Evolutionary conservation across 139 green algal species (phyloP).

Genomic region (Chlorella vulgaris): DNA sequence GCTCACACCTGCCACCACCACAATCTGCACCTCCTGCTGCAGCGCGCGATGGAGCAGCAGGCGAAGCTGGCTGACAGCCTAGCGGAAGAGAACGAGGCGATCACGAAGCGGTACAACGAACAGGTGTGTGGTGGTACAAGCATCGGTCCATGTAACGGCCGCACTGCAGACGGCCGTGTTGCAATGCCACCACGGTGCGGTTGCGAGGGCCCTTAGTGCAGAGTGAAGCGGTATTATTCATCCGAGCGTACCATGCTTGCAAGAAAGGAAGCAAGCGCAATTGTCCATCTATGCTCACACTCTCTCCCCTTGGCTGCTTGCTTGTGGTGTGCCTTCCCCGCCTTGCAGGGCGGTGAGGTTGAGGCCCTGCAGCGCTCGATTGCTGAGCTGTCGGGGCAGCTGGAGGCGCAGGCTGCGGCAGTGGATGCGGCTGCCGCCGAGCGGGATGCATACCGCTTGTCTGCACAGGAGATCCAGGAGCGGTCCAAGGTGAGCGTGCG

Average conservation of each 20-base stretch:
- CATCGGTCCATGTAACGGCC: not conserved
- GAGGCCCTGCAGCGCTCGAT: constrained; percentile 23
- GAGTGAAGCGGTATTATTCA: no score
- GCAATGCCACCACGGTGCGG: no score
- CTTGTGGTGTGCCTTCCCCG: not conserved
- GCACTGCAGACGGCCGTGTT: not conserved
- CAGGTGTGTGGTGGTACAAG: constrained; percentile 36
- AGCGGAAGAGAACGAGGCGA: constrained; percentile 59
- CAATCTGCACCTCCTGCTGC: not conserved
- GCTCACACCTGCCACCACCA: not conserved
- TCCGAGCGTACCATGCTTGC: no score
- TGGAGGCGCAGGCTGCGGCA: not conserved
- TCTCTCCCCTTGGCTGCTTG: not conserved
- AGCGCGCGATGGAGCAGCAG: constrained; percentile 44
- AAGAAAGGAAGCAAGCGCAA: no score
- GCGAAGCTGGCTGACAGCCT: constrained; percentile 50
- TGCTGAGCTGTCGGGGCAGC: constrained; percentile 7
- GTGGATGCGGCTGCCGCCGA: constrained; percentile 33
- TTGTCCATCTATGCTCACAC: no score
- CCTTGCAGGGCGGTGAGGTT: constrained; percentile 19
- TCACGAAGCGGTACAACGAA: constrained; percentile 61
- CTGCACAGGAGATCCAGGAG: constrained; percentile 43
- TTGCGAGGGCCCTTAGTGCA: no score
- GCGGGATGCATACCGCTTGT: constrained; percentile 44
- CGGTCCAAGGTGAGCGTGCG: constrained; percentile 40